Percentiles rank a stretch among this genome's conserved stretches.
These are phyloP conservation scores for Hypoxylon sp. DNA, from an alignment of 2,329 filamentous ascomycete genomes.

Conservation along the genomic window DNA sequence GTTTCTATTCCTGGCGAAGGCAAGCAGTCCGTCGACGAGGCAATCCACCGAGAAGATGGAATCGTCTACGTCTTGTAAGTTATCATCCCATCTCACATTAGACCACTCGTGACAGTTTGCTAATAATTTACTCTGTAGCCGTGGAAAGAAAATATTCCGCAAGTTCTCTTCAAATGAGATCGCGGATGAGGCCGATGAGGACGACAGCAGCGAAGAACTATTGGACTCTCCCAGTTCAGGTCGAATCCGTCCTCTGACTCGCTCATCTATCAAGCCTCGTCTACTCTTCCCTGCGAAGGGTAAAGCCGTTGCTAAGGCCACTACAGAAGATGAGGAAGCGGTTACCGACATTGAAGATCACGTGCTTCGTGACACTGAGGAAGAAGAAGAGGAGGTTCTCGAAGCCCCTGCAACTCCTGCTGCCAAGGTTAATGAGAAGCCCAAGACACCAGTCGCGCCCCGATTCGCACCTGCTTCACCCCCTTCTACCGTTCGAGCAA, in stretches of 20 bases:
- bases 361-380: slow-evolving; percentile 57
- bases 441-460: slow-evolving; percentile 69
- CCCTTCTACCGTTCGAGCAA: slow-evolving; percentile 73
- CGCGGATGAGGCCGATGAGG: slow-evolving; percentile 57
- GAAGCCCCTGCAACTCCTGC: slow-evolving; percentile 57
- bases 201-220: slow-evolving; percentile 56
- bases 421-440: slow-evolving; percentile 56
- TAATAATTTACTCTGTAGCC: slow-evolving; percentile 64
- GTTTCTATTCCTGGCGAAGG: slow-evolving; percentile 71
- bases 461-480: slow-evolving; percentile 73
- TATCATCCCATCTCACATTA: slow-evolving; percentile 15
- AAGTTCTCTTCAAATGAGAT: slow-evolving; percentile 68
- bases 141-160: slow-evolving; percentile 84
- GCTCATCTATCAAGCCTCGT: slow-evolving; percentile 79
- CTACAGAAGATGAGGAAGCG: slow-evolving; percentile 72
- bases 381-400: slow-evolving; percentile 53
- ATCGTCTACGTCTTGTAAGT: slow-evolving; percentile 85
- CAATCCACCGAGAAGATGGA: slow-evolving; percentile 76
- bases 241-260: slow-evolving; percentile 66
- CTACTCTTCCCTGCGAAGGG: slow-evolving; percentile 77
- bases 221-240: slow-evolving; percentile 48
- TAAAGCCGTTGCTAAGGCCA: slow-evolving; percentile 57
- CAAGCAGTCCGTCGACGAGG: slow-evolving; percentile 72
- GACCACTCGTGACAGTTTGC: slow-evolving; percentile 27
- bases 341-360: slow-evolving; percentile 72